Conservation (phyloP, 495 filamentous ascomycete genomes). For the Tuber melanosporum region DNA sequence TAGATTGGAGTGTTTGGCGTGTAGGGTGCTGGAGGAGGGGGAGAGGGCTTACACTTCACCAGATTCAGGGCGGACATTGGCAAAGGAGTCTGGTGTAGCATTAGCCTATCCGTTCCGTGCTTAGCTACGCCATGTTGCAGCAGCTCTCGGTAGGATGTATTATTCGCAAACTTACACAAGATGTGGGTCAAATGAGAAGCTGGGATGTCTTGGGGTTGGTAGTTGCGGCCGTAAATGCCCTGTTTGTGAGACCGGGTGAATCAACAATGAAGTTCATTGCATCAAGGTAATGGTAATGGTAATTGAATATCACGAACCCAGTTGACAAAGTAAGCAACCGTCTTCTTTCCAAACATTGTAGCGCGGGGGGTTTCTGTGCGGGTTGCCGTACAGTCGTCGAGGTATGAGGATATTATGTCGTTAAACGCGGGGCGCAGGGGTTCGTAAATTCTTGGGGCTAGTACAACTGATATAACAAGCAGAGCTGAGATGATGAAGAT, state of each 20-base stretch:
- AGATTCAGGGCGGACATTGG: slow-evolving; percentile 64
- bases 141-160: not conserved
- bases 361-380: slow-evolving; percentile 1
- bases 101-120: slow-evolving; percentile 13
- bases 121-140: not conserved
- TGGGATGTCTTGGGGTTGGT: slow-evolving; percentile 80
- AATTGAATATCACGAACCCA: slow-evolving; percentile 48
- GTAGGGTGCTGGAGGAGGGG: not conserved
- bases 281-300: not conserved
- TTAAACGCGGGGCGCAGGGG: slow-evolving; percentile 16
- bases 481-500: slow-evolving; percentile 20
- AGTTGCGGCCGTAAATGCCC: slow-evolving; percentile 80
- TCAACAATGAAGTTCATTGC: slow-evolving; percentile 8
- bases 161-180: slow-evolving; percentile 49
- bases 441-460: slow-evolving; percentile 16
- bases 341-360: slow-evolving; percentile 35
- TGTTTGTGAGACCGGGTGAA: slow-evolving; percentile 40
- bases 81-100: slow-evolving; percentile 58
- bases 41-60: slow-evolving; percentile 63
- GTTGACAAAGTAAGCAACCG: slow-evolving; percentile 81
- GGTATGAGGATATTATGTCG: slow-evolving; percentile 32
- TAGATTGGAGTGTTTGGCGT: slow-evolving; percentile 6
- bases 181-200: slow-evolving; percentile 84
- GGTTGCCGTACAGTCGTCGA: slow-evolving; percentile 17
- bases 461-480: slow-evolving; percentile 19